Base-by-base conservation (phyloP, 2,329 filamentous ascomycete genomes). In the Colletotrichum musae region DNA sequence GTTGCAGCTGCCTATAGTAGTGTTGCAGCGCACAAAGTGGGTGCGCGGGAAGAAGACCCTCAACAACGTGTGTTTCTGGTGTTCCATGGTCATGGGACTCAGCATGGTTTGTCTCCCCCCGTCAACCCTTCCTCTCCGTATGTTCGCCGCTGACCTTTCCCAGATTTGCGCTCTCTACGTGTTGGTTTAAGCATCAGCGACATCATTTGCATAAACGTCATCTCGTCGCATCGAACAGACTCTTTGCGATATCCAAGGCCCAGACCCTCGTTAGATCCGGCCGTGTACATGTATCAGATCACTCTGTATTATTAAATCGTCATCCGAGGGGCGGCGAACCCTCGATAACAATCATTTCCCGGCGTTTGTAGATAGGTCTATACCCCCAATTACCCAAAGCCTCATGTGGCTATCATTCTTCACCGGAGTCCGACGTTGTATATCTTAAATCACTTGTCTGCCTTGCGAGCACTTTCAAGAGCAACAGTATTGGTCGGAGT, bases 1-100 rank as follows among this genome's bases (percentile, higher is more conserved):
- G 96, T 83, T 97, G 71, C 96, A 99, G 85, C 87, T 98, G 74
- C 96, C 96, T 0, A 96, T 98, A 73, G 93, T 98, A n/a, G 89
- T 95, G 79, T 83, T 98, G 36, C 96, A 98, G 84, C 88, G 93
- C 71, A 94, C 93, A 5, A 88, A 86, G 70, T 94, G 90, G 84
- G 89, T 98, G 45, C 88, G 91, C 63, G 91, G 91, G 21, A 89
- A 89, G 73, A 90, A 90, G 77, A 91, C 95, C 36, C 83, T 97
- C 67, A 98, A 98, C 77, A 97, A 97, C 74, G 90, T 94, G 26
- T 91, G 93, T 71, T 97, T 97, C 78, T 97, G 95, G 95, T 91
- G 89, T 76, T 94, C 92, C 26, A 97, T 97, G 93, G 94, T 97
- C 73, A 77, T 96, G 58, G 95, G 95, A 0, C 81, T 97, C 69